phyloP scores from a whole-genome alignment of 129 eudicot species.

The Gnaphalium uliginosum region DNA sequence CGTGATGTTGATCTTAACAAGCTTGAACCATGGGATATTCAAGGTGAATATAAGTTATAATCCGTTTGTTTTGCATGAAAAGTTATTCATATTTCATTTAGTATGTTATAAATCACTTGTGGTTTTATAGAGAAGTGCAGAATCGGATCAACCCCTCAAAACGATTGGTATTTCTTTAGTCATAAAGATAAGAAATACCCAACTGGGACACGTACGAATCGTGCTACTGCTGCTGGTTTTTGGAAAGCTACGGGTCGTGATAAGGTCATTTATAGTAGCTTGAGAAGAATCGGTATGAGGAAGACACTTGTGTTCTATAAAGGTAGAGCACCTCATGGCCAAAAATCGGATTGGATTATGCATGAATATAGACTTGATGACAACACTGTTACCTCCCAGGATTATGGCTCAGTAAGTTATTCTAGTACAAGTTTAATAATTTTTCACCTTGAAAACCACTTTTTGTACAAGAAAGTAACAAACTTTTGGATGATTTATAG shows the following conservation, averaged over 20 bases:
- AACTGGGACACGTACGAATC: slow-evolving; percentile 50
- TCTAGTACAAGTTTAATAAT: not conserved
- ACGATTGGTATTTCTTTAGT: slow-evolving; percentile 57
- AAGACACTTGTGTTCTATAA: slow-evolving; percentile 70
- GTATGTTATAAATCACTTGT: slow-evolving; percentile 6
- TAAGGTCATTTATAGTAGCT: slow-evolving; percentile 49
- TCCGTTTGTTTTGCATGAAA: not conserved
- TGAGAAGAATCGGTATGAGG: slow-evolving; percentile 49
- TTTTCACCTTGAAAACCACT: not conserved
- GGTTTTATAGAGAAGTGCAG: slow-evolving; percentile 41
- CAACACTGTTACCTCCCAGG: slow-evolving; percentile 29
- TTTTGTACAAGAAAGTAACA: slow-evolving; percentile 10
- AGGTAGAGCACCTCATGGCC: slow-evolving; percentile 93
- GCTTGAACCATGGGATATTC: slow-evolving; percentile 69
- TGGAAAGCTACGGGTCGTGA: slow-evolving; percentile 65
- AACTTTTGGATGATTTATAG: slow-evolving; percentile 15
- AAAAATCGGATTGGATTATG: slow-evolving; percentile 87
- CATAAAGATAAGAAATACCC: slow-evolving; percentile 62
- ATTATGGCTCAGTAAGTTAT: slow-evolving; percentile 35
- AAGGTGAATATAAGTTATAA: slow-evolving; percentile 33
- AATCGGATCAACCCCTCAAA: slow-evolving; percentile 58
- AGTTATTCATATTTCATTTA: not conserved
- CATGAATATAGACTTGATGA: slow-evolving; percentile 80
- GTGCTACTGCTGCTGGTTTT: slow-evolving; percentile 58
- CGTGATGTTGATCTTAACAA: slow-evolving; percentile 65